A percentile compares a stretch with the other conserved stretches of the same genome.
Conservation (phyloP, 2,329 filamentous ascomycete species). For the Xylaria arbuscula region DNA sequence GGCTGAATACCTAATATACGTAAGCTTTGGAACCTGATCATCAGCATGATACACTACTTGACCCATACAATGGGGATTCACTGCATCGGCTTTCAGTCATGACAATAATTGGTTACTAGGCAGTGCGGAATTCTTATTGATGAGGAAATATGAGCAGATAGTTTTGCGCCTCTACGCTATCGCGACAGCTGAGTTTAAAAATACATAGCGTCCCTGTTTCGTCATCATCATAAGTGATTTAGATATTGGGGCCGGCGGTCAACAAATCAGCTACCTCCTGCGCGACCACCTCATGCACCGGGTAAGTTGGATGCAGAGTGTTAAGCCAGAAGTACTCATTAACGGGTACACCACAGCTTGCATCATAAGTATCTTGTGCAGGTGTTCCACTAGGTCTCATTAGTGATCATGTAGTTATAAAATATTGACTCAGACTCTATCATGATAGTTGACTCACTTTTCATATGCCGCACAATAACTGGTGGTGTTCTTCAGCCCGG, state of each 20-base stretch:
- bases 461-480: conserved; percentile 65
- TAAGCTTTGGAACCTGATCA: too few species aligned
- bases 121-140: neutral
- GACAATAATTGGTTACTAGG: neutral
- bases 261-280: conserved; percentile 58
- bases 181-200: neutral
- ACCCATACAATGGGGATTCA: neutral
- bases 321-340: conserved; percentile 75
- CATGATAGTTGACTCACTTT: conserved; percentile 56
- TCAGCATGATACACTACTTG: neutral
- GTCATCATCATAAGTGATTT: conserved; percentile 27
- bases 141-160: neutral
- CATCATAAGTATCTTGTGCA: conserved; percentile 53
- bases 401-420: conserved; percentile 24
- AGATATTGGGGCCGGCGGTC: conserved; percentile 54
- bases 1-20: too few species aligned
- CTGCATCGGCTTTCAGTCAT: neutral
- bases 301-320: conserved; percentile 70
- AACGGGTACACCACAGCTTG: conserved; percentile 64
- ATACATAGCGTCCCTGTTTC: neutral
- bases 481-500: conserved; percentile 65
- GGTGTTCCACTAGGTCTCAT: conserved; percentile 57
- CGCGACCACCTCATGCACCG: conserved; percentile 70
- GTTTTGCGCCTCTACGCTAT: neutral
- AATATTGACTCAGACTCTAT: neutral